A percentile compares a stretch with the other conserved stretches of the same genome.
phyloP scores from a whole-genome alignment of 345 rosid genomes.

The Corymbia maculata region DNA sequence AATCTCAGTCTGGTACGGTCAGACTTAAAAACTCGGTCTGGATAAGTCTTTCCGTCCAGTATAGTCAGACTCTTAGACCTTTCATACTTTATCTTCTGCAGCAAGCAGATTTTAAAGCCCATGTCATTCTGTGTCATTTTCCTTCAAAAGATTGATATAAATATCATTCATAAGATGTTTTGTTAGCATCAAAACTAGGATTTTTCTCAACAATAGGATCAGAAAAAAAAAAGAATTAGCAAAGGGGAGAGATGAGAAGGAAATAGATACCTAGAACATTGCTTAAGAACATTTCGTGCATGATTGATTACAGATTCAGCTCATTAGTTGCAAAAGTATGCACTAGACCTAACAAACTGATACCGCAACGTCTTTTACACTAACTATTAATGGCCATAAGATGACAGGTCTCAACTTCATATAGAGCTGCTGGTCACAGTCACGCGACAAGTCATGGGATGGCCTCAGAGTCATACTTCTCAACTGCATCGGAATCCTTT shows the following conservation, averaged over 20 bases:
- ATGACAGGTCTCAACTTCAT: neutral
- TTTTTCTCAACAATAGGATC: too few relatives aligned
- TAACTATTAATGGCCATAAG: neutral
- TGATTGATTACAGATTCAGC: neutral
- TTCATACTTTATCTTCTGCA: too few relatives aligned
- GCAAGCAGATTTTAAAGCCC: too few relatives aligned
- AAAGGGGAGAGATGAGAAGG: neutral
- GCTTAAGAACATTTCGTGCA: neutral
- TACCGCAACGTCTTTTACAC: neutral
- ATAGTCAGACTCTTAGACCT: too few relatives aligned
- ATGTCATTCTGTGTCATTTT: too few relatives aligned
- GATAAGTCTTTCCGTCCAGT: too few relatives aligned
- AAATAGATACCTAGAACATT: neutral
- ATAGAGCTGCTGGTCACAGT: neutral
- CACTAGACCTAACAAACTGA: neutral
- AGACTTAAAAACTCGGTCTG: too few relatives aligned
- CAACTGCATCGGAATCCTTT: slow-evolving; percentile 7
- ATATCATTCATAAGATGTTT: too few relatives aligned
- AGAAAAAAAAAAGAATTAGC: neutral
- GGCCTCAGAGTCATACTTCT: neutral
- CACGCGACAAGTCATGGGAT: neutral
- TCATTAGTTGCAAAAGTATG: neutral
- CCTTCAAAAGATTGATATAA: too few relatives aligned
- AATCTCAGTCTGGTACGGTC: too few relatives aligned
- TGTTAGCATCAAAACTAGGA: too few relatives aligned